Percentiles rank a stretch among this genome's conserved stretches.
Conservation (phyloP, 257 asterid genomes). For the Solanum bulbocastanum region DNA sequence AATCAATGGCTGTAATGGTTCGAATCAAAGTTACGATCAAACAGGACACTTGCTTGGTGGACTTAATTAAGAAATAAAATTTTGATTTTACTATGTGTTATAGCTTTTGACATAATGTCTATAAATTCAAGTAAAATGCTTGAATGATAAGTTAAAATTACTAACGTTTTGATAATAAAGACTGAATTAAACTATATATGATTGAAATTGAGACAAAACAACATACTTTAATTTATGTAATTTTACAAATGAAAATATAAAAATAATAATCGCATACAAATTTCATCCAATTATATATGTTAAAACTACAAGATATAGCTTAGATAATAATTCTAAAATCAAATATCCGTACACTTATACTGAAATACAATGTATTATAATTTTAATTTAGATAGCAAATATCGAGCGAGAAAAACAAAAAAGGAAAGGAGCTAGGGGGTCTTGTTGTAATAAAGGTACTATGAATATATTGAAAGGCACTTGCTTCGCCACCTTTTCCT, state of each 20-base stretch:
- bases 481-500: slow-evolving; percentile 33
- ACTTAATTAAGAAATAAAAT: too few species aligned
- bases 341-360: not conserved
- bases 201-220: not conserved
- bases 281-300: too few species aligned
- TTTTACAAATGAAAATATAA: too few species aligned
- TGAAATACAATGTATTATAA: not conserved
- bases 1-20: too few species aligned
- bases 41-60: fast-evolving
- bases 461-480: not conserved
- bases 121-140: not conserved
- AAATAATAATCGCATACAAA: not conserved
- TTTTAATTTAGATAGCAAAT: fast-evolving
- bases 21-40: too few species aligned
- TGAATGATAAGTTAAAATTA: not conserved
- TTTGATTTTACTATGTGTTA: too few species aligned
- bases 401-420: too few species aligned
- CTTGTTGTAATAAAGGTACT: not conserved
- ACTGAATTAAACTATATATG: too few species aligned
- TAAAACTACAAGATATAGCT: not conserved
- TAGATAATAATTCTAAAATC: not conserved
- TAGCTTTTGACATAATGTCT: too few species aligned
- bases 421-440: not conserved
- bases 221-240: too few species aligned
- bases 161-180: not conserved